phyloP scores from a whole-genome alignment of 129 eudicot genomes.

The Erigeron canadensis region DNA sequence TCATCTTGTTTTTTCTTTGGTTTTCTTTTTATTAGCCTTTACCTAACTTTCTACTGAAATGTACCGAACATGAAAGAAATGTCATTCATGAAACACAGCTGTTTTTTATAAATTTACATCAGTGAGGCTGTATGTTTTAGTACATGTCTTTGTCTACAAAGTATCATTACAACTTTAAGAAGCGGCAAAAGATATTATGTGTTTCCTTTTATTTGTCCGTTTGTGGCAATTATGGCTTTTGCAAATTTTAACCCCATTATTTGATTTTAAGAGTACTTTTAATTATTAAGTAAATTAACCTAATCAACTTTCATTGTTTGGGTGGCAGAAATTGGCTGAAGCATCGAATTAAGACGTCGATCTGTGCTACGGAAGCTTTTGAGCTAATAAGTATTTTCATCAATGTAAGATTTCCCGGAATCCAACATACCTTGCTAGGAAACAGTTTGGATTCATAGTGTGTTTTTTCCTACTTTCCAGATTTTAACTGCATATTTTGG shows the following conservation, averaged over 20 bases:
- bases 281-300: background rate
- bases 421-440: conserved; percentile 1
- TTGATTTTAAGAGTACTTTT: background rate
- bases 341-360: conserved; percentile 37
- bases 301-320: conserved; percentile 5
- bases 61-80: conserved; percentile 6
- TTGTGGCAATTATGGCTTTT: background rate
- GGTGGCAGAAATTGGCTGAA: conserved; percentile 51
- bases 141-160: background rate
- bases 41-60: conserved; percentile 1
- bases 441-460: background rate
- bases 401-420: conserved; percentile 19
- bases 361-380: background rate
- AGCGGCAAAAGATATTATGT: background rate
- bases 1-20: conserved; percentile 4
- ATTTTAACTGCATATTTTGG: conserved; percentile 20
- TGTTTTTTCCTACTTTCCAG: conserved; percentile 19
- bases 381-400: conserved; percentile 36
- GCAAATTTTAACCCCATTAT: background rate
- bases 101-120: background rate
- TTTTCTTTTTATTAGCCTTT: background rate
- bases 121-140: background rate
- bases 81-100: background rate
- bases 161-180: background rate
- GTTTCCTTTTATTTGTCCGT: background rate